A percentile compares a stretch with the other conserved stretches of the same genome.
Evolutionary conservation across 2,329 filamentous ascomycete genomes (phyloP).

Genomic region (Penicillium decumbens): DNA sequence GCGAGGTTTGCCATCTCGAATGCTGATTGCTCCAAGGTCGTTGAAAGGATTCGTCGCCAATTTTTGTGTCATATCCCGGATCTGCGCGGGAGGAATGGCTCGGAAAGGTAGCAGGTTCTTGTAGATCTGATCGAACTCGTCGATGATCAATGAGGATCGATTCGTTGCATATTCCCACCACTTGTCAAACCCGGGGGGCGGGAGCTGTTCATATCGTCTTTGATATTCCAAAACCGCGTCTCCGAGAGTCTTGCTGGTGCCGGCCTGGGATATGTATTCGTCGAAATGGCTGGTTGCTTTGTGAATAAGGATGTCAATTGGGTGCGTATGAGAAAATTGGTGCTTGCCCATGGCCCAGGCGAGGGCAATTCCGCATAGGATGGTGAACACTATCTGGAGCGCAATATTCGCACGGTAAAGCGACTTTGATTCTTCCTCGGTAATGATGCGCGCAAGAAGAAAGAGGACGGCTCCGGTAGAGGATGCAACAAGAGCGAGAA

Average conservation of each 20-base stretch:
- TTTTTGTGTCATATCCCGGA: constrained; percentile 51
- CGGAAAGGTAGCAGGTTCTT: constrained; percentile 55
- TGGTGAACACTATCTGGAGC: constrained; percentile 36
- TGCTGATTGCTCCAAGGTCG: constrained; percentile 53
- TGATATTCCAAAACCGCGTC: constrained; percentile 52
- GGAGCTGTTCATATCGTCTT: constrained; percentile 50
- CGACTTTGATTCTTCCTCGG: constrained; percentile 29
- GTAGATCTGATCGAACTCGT: constrained; percentile 58
- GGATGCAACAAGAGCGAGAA: constrained; percentile 32
- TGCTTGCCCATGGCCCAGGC: constrained; percentile 41
- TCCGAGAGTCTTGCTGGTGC: constrained; percentile 45
- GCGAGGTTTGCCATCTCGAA: constrained; percentile 51
- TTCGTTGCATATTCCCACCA: constrained; percentile 56
- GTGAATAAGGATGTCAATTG: constrained; percentile 53
- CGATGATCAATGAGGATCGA: constrained; percentile 51
- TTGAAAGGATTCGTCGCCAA: constrained; percentile 53
- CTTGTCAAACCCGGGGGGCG: constrained; percentile 57
- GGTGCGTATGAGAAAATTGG: constrained; percentile 45
- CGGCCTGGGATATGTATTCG: constrained; percentile 47
- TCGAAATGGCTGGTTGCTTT: constrained; percentile 47
- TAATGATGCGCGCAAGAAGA: constrained; percentile 24
- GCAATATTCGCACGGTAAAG: constrained; percentile 26
- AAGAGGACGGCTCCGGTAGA: constrained; percentile 29
- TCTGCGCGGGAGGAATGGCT: constrained; percentile 47
- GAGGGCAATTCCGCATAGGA: constrained; percentile 43